Evolutionary conservation across 768 basidiomycete species (phyloP).

Genomic region (Boletus coccyginus): DNA sequence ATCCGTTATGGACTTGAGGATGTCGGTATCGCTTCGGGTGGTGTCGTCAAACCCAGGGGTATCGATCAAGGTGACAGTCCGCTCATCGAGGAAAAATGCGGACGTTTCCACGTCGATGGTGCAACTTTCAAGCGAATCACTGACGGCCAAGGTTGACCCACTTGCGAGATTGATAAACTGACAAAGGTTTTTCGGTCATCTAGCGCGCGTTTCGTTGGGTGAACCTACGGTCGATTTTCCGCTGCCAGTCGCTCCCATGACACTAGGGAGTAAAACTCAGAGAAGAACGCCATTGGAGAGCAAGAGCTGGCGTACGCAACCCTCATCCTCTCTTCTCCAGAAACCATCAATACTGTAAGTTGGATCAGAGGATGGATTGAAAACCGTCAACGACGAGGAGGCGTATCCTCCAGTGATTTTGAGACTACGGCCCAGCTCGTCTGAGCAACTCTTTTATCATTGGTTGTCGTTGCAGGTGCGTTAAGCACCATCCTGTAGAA

Average conservation of each 20-base stretch:
- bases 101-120: constrained; percentile 29
- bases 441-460: constrained; percentile 2
- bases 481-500: background rate
- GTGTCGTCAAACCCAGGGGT: constrained; percentile 64
- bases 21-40: constrained; percentile 41
- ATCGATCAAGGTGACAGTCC: constrained; percentile 47
- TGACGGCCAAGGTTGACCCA: constrained; percentile 19
- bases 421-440: background rate
- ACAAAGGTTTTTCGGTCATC: background rate
- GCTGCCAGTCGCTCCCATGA: constrained; percentile 26
- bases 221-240: constrained; percentile 23
- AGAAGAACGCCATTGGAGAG: background rate
- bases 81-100: constrained; percentile 43
- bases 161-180: constrained; percentile 22
- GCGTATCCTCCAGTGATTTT: background rate
- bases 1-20: constrained; percentile 44
- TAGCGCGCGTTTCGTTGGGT: background rate
- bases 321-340: constrained; percentile 11
- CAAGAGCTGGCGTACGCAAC: constrained; percentile 16
- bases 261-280: constrained; percentile 10
- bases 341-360: constrained; percentile 6
- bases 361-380: background rate
- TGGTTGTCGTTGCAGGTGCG: background rate
- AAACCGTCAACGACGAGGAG: background rate
- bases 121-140: constrained; percentile 26